Evolutionary conservation across 2,329 filamentous ascomycete genomes (phyloP), one percentile per base, ranked within the genome.

Genomic region (Penicillium freii): DNA sequence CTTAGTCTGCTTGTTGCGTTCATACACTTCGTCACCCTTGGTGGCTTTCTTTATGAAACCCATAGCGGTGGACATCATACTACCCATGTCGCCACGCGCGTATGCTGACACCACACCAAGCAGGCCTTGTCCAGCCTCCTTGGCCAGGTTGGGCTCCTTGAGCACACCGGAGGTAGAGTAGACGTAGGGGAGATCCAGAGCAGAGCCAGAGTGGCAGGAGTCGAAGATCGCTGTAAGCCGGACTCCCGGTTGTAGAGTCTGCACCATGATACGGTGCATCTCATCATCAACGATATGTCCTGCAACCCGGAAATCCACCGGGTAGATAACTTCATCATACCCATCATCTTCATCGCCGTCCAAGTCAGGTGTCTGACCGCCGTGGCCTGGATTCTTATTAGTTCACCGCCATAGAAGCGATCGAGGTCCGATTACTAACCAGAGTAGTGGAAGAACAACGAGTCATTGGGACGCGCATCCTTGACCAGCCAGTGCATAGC

Each of bases 401-500:
- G 56, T 34, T 33, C 9, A 27, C 36, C 31, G 2, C 25, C 25
- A 47, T 15, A 43, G 31, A 15, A n/a, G 38, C 7, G 21, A 33
- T 19, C 11, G 27, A 40, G 5, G 7, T 17, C 27, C 36, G 2
- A 25, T 8, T 39, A 71, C 84, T 66, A 77, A 92, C 90, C 92
- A 39, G 92, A 96, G 74, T 96, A 97, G 77, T 97, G 93, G 80
- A 97, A 97, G 78, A 97, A 97, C 7, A 97, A 82, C 5, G 93
- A 96, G 73, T 97, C 93, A 71, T 97, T 96, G 0, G 92, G 90
- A 57, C 84, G 84, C 5, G 93, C 92, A 71, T 96, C 92, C 77
- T 96, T 96, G 57, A 97, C 91, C 21, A 97, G 80, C 93, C 93
- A 97, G 73, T 97, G 92, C 93, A 97, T 97, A 31, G 93, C 93